A percentile compares a stretch with the other conserved stretches of the same genome.
phyloP scores from a whole-genome alignment of 208 protist genomes.

The Lotmaria passim region DNA sequence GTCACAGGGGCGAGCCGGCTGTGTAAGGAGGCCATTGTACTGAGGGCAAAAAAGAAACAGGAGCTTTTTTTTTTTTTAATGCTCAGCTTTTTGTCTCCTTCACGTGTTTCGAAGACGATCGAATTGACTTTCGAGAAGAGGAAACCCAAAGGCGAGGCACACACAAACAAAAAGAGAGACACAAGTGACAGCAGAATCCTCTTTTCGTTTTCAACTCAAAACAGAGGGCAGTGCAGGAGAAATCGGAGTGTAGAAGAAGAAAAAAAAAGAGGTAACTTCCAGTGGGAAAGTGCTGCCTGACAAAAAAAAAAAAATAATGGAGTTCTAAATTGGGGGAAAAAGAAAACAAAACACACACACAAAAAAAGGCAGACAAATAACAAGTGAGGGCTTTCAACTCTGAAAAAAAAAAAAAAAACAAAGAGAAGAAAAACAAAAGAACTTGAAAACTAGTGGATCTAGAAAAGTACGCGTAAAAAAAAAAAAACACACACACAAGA shows the following conservation, averaged over 20 bases:
- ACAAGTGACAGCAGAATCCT: too few relatives aligned
- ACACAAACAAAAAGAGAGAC: too few relatives aligned
- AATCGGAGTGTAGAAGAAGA: too few relatives aligned
- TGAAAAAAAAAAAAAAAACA: constrained; percentile 9
- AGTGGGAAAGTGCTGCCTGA: too few relatives aligned
- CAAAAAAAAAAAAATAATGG: too few relatives aligned
- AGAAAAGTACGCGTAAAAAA: constrained; percentile 17
- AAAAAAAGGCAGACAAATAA: background rate
- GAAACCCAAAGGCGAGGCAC: too few relatives aligned
- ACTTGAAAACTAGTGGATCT: background rate
- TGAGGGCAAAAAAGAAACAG: background rate
- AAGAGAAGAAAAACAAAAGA: constrained; percentile 12
- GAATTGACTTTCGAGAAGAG: too few relatives aligned
- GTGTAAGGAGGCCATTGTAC: constrained; percentile 17
- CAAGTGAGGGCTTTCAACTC: too few relatives aligned
- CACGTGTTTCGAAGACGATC: background rate
- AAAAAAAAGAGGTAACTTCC: background rate
- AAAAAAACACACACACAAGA: constrained; percentile 12
- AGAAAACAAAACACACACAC: background rate
- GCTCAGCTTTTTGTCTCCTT: too few relatives aligned
- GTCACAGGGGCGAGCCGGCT: constrained; percentile 15
- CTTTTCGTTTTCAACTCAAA: too few relatives aligned
- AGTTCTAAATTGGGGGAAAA: too few relatives aligned
- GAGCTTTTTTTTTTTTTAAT: constrained; percentile 1
- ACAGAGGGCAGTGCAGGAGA: too few relatives aligned